Conservation (phyloP, 164 flowering plant genomes). For the Platanus orientalis region DNA sequence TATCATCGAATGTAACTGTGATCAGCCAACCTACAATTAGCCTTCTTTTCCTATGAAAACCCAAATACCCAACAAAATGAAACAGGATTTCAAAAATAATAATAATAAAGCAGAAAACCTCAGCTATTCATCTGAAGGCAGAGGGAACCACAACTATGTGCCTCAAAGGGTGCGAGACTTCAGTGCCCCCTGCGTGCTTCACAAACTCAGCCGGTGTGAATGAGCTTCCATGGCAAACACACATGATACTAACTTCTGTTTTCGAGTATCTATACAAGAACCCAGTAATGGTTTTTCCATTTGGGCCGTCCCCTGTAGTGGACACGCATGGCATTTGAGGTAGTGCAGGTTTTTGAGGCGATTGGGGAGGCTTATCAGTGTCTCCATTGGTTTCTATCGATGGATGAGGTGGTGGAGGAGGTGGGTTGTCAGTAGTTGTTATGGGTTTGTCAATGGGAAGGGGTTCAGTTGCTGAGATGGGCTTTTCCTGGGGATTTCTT, state of each 20-base stretch:
- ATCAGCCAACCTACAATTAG: neutral
- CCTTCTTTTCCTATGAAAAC: neutral
- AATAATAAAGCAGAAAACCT: neutral
- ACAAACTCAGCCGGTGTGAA: conserved; percentile 74
- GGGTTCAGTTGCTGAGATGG: neutral
- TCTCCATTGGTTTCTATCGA: conserved; percentile 14
- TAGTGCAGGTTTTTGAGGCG: conserved; percentile 4
- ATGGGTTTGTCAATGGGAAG: conserved; percentile 1
- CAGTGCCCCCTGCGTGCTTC: conserved; percentile 65
- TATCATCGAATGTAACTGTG: neutral
- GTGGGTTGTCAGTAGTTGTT: neutral
- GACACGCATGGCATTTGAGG: conserved; percentile 63
- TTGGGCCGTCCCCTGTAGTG: conserved; percentile 65
- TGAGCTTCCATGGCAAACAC: conserved; percentile 74
- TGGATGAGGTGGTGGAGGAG: conserved; percentile 1
- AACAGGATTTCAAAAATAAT: neutral
- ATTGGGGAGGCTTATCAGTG: conserved; percentile 22
- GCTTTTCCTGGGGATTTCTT: conserved; percentile 5
- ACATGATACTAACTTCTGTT: conserved; percentile 57
- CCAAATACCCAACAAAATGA: neutral
- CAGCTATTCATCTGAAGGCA: conserved; percentile 12
- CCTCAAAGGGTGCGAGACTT: conserved; percentile 46
- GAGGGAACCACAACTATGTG: conserved; percentile 56
- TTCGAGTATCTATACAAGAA: conserved; percentile 60
- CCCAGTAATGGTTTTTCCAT: conserved; percentile 61